phyloP scores from a whole-genome alignment of 1,139 yeast species.

The Saccharomyces pastorianus region DNA sequence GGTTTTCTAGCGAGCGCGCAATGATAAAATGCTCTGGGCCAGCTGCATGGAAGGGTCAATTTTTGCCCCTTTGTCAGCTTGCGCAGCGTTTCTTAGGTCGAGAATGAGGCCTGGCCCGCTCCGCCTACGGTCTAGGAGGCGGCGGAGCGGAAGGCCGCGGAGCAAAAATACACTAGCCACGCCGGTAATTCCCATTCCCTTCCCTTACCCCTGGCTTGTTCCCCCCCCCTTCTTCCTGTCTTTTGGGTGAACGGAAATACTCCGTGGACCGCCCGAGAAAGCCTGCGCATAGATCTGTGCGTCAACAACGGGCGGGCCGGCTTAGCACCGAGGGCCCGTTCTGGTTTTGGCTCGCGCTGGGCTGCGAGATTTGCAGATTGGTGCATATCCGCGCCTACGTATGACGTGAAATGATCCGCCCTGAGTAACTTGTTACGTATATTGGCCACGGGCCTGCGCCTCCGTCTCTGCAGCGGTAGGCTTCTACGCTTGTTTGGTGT shows the following conservation, averaged over 20 bases:
- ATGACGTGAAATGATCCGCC: not conserved
- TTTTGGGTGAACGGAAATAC: not conserved
- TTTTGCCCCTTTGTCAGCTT: not conserved
- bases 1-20: conserved; percentile 47
- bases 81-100: not conserved
- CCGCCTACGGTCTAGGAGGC: not conserved
- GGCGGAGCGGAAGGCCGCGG: not conserved
- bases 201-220: not conserved
- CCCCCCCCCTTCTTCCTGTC: not conserved
- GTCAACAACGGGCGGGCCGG: not conserved
- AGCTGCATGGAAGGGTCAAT: not conserved
- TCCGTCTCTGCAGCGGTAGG: not conserved
- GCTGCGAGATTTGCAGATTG: not conserved
- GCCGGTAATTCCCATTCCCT: not conserved
- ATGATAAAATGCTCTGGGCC: not conserved
- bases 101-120: not conserved
- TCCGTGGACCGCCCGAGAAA: not conserved
- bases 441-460: not conserved
- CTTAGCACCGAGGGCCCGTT: not conserved
- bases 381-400: not conserved
- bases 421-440: not conserved
- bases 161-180: not conserved
- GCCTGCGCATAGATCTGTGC: not conserved
- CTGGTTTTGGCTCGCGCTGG: not conserved
- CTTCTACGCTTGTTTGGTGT: not conserved